Percentiles rank a stretch among this genome's conserved stretches.
These are phyloP conservation scores for Fusarium multiceps DNA, from an alignment of 2,329 filamentous ascomycete genomes.

Conservation along the genomic window DNA sequence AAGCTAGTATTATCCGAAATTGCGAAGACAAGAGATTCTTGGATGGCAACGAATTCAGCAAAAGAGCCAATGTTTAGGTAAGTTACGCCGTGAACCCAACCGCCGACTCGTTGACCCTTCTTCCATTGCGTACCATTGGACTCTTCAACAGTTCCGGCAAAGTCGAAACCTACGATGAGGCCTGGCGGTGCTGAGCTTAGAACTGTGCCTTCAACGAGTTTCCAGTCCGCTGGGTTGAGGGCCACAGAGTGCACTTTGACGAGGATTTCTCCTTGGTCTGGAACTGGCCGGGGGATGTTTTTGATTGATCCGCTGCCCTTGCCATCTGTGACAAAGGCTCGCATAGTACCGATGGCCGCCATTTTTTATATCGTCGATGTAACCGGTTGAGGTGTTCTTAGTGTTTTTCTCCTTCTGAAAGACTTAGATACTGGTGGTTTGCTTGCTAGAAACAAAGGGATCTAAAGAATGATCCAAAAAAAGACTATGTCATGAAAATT, in stretches of 20 bases:
- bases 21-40: constrained; percentile 3
- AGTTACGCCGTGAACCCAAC: constrained; percentile 12
- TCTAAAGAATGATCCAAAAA: rapidly evolving
- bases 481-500: neutral
- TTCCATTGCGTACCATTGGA: neutral
- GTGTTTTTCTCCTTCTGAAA: rapidly evolving
- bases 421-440: neutral
- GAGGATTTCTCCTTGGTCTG: neutral
- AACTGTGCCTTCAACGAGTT: constrained; percentile 3
- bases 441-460: rapidly evolving
- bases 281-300: neutral
- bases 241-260: constrained; percentile 6
- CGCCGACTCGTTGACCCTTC: constrained; percentile 3
- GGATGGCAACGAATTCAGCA: constrained; percentile 2
- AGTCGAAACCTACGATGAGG: constrained; percentile 15
- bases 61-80: neutral
- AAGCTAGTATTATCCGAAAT: constrained; percentile 1
- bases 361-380: neutral
- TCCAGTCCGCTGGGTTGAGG: constrained; percentile 18
- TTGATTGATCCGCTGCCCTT: neutral
- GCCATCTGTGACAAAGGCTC: constrained; percentile 12
- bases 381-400: rapidly evolving
- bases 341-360: constrained; percentile 1
- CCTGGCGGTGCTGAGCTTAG: neutral
- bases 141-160: neutral